Evolutionary conservation across 1,284 basidiomycete genomes (phyloP).

Genomic region (Takashimella koratensis): DNA sequence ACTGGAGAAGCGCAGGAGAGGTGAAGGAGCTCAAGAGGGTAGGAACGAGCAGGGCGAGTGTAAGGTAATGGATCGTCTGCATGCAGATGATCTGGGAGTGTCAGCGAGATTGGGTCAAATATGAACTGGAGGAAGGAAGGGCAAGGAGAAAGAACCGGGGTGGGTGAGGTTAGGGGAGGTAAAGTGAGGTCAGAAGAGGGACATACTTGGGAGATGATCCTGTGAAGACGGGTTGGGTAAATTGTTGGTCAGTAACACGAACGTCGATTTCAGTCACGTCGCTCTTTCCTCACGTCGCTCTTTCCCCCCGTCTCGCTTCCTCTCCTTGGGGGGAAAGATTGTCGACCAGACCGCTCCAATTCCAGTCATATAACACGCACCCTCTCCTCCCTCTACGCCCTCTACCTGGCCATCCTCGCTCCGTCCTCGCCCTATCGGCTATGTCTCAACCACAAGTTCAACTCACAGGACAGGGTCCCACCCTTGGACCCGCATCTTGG

Average conservation of each 20-base stretch:
- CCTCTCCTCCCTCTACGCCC: no score
- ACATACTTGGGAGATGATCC: slow-evolving; percentile 48
- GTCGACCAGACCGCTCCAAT: no score
- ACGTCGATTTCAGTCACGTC: no score
- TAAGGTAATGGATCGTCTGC: slow-evolving; percentile 88
- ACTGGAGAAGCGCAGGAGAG: slow-evolving; percentile 65
- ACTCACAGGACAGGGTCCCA: slow-evolving; percentile 51
- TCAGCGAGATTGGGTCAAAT: not conserved
- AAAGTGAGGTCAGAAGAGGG: not conserved
- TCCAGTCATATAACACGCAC: no score
- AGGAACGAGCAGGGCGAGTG: slow-evolving; percentile 76
- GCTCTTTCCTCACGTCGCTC: no score
- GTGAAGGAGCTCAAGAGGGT: slow-evolving; percentile 73
- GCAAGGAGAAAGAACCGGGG: not conserved
- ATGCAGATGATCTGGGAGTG: slow-evolving; percentile 74
- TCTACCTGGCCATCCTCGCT: no score
- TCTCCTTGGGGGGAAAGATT: no score
- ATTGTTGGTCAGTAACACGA: no score
- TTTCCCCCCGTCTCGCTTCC: no score
- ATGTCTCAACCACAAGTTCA: no score
- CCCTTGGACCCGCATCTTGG: slow-evolving; percentile 45
- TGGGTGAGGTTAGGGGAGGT: not conserved
- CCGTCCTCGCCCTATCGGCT: no score
- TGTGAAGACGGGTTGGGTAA: no score
- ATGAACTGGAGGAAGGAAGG: slow-evolving; percentile 61